These are phyloP conservation scores for Heliocybe sulcata DNA, from an alignment of 1,284 basidiomycete species.

Conservation along the genomic window DNA sequence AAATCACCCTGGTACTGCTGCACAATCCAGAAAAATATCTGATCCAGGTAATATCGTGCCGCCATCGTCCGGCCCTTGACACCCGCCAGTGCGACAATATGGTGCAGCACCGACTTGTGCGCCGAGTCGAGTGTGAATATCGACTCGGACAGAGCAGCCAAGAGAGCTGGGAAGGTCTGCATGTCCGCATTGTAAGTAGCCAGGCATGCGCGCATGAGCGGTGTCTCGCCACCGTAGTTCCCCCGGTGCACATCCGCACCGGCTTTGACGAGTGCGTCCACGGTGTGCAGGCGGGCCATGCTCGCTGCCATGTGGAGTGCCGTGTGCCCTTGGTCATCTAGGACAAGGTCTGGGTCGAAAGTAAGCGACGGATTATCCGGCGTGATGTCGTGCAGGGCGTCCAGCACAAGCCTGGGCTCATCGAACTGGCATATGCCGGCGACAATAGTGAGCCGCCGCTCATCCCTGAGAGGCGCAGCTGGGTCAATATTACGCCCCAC, in stretches of 20 bases:
- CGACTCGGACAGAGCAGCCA: conserved; percentile 59
- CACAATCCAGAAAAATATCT: conserved; percentile 81
- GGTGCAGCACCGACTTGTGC: conserved; percentile 90
- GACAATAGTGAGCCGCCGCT: conserved; percentile 51
- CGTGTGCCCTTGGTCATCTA: conserved; percentile 95
- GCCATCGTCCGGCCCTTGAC: conserved; percentile 81
- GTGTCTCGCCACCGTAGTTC: conserved; percentile 92
- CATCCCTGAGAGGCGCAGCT: conserved; percentile 51
- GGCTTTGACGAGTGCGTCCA: conserved; percentile 59
- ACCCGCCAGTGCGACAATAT: conserved; percentile 87
- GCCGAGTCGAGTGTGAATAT: conserved; percentile 89
- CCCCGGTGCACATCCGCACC: conserved; percentile 87
- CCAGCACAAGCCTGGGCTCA: conserved; percentile 54
- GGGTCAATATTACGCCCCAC: conserved; percentile 50
- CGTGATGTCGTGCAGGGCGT: conserved; percentile 56
- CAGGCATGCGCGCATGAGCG: conserved; percentile 88
- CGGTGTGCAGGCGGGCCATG: conserved; percentile 63
- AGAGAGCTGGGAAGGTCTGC: conserved; percentile 67
- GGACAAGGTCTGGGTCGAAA: conserved; percentile 71
- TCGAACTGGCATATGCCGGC: conserved; percentile 61
- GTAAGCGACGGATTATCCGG: conserved; percentile 32
- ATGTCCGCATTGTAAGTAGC: conserved; percentile 85
- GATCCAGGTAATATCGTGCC: conserved; percentile 91
- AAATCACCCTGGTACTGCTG: conserved; percentile 69
- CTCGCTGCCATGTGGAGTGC: conserved; percentile 92